phyloP scores from a whole-genome alignment of 2,329 filamentous ascomycete genomes.

The Dichotomopilus funicola region DNA sequence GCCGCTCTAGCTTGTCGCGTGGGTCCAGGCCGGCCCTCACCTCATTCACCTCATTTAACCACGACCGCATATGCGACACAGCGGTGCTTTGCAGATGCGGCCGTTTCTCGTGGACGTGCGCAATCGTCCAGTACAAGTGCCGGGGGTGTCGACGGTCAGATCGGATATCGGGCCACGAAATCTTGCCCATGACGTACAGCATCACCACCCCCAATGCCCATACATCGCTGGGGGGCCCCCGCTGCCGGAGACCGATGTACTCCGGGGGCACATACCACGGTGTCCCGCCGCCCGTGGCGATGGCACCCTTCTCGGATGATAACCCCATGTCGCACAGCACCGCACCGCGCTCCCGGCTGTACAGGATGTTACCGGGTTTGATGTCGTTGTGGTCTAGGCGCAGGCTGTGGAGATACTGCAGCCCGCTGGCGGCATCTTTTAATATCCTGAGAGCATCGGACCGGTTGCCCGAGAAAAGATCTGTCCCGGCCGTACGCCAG shows the following conservation, averaged over 20 bases:
- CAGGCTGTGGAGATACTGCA: conserved; percentile 50
- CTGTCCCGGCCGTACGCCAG: conserved; percentile 43
- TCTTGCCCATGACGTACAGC: conserved; percentile 52
- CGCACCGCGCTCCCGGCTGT: conserved; percentile 51
- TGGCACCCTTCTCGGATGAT: conserved; percentile 38
- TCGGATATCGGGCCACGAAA: conserved; percentile 48
- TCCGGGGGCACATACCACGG: conserved; percentile 58
- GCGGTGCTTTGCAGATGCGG: conserved; percentile 30
- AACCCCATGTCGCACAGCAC: conserved; percentile 57
- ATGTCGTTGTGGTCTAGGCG: conserved; percentile 55
- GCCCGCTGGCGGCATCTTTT: conserved; percentile 46
- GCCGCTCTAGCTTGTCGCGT: conserved; percentile 43
- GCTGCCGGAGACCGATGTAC: conserved; percentile 49
- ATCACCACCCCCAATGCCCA: conserved; percentile 56
- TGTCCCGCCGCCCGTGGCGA: conserved; percentile 43
- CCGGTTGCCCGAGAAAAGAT: conserved; percentile 45
- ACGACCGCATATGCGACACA: conserved; percentile 48
- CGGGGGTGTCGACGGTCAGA: conserved; percentile 41
- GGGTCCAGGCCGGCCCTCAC: conserved; percentile 40
- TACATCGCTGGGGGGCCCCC: conserved; percentile 50
- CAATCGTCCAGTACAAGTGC: conserved; percentile 53
- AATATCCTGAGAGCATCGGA: conserved; percentile 47
- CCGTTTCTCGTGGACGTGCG: conserved; percentile 47
- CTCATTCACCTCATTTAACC: conserved; percentile 48
- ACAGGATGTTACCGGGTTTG: conserved; percentile 56